These are phyloP conservation scores for Nematocida displodere DNA, from an alignment of 371 early-diverging fungal species.

Conservation along the genomic window DNA sequence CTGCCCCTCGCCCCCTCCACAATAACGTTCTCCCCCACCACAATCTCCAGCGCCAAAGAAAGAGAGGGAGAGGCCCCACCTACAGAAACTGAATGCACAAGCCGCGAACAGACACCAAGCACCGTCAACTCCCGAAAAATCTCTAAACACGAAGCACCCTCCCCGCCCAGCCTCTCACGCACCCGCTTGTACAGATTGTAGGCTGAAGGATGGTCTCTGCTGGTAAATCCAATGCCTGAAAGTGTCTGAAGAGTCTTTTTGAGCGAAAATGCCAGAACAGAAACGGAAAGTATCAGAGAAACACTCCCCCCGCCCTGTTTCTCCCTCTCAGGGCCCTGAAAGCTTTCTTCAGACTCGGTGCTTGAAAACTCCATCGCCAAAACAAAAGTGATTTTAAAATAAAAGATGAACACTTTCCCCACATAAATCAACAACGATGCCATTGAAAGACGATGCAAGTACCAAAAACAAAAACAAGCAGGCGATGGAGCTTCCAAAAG, in stretches of 20 bases:
- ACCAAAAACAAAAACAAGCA: constrained; percentile 32
- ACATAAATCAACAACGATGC: background rate
- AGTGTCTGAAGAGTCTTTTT: constrained; percentile 1
- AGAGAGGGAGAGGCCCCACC: background rate
- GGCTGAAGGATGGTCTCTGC: background rate
- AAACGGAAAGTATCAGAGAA: background rate
- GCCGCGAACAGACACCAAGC: constrained; percentile 7
- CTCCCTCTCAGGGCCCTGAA: background rate
- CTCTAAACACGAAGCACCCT: background rate
- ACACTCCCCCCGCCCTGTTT: background rate
- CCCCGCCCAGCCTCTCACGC: background rate
- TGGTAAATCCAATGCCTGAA: background rate
- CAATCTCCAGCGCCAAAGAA: constrained; percentile 12
- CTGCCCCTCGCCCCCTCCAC: background rate
- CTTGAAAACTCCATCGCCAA: constrained; percentile 32
- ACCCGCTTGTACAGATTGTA: constrained; percentile 36
- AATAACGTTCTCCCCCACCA: constrained; percentile 22
- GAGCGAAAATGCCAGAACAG: too few species aligned
- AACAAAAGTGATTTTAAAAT: too few species aligned
- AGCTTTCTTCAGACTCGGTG: constrained; percentile 1
- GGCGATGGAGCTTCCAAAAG: constrained; percentile 32
- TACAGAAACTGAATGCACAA: constrained; percentile 7
- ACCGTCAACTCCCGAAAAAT: background rate
- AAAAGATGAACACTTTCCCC: background rate
- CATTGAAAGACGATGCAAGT: background rate